Evolutionary conservation across 305 asterid species (phyloP).

Genomic region (Euphrasia arctica): DNA sequence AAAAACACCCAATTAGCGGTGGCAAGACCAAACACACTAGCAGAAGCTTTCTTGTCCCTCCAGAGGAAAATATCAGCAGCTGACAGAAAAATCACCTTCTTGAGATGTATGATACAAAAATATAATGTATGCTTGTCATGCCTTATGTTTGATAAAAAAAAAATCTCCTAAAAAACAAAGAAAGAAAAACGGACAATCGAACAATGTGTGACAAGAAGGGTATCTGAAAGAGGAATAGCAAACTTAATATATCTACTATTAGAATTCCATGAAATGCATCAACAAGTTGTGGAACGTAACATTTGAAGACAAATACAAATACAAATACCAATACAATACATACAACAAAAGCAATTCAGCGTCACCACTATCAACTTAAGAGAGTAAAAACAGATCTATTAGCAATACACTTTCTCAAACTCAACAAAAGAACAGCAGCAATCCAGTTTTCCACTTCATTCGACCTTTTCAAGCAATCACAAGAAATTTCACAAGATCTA

Average conservation of each 20-base stretch:
- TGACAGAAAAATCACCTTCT: slow-evolving; percentile 34
- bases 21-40: slow-evolving; percentile 75
- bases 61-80: slow-evolving; percentile 92
- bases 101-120: slow-evolving; percentile 20
- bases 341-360: neutral
- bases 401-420: slow-evolving; percentile 15
- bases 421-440: neutral
- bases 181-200: neutral
- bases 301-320: slow-evolving; percentile 9
- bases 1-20: slow-evolving; percentile 85
- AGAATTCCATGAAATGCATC: neutral
- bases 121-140: neutral
- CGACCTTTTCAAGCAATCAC: slow-evolving; percentile 12
- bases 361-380: neutral
- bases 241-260: neutral
- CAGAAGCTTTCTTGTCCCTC: slow-evolving; percentile 85
- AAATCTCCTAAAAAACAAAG: neutral
- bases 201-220: neutral
- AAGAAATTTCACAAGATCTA: neutral
- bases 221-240: neutral
- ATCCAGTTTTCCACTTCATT: slow-evolving; percentile 4
- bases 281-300: neutral
- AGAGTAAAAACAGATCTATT: slow-evolving; percentile 10
- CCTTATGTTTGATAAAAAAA: neutral
- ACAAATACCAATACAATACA: slow-evolving; percentile 3